Evolutionary conservation across 1,139 yeast genomes (phyloP).

Genomic region (Spathaspora sp.): DNA sequence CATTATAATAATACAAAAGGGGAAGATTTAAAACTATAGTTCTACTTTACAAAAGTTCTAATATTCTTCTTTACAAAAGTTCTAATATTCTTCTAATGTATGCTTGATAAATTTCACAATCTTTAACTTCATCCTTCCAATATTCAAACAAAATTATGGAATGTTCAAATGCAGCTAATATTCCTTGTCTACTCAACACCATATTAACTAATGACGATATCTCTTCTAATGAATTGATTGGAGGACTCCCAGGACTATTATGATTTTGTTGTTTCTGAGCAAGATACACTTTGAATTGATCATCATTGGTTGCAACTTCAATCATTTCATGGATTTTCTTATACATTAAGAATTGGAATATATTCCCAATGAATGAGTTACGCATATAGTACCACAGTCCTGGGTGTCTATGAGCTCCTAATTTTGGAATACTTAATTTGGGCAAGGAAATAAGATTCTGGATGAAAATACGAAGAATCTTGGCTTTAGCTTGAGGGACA

Average conservation of each 20-base stretch:
- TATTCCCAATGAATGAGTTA: constrained; percentile 40
- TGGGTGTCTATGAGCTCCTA: constrained; percentile 42
- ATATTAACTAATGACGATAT: constrained; percentile 18
- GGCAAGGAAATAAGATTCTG: constrained; percentile 30
- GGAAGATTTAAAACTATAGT: not conserved
- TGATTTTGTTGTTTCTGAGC: constrained; percentile 4
- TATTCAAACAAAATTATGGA: constrained; percentile 32
- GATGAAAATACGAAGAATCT: constrained; percentile 25
- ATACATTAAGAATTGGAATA: constrained; percentile 39
- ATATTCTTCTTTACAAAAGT: not conserved
- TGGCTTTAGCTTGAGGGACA: constrained; percentile 20
- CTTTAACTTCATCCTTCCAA: constrained; percentile 40
- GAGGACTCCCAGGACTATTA: constrained; percentile 1
- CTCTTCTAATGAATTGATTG: constrained; percentile 11
- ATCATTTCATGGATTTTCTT: constrained; percentile 29
- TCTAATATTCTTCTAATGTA: constrained; percentile 25
- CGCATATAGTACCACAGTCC: constrained; percentile 45
- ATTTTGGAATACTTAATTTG: constrained; percentile 35
- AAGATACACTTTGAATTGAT: constrained; percentile 10
- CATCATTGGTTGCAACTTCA: constrained; percentile 9
- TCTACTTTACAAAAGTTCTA: not conserved
- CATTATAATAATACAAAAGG: not conserved
- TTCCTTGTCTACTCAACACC: constrained; percentile 25
- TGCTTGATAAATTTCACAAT: constrained; percentile 31
- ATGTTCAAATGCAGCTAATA: constrained; percentile 31